Base-by-base conservation (phyloP, 2,329 filamentous ascomycete genomes). In the Hymenoscyphus fructigenus region DNA sequence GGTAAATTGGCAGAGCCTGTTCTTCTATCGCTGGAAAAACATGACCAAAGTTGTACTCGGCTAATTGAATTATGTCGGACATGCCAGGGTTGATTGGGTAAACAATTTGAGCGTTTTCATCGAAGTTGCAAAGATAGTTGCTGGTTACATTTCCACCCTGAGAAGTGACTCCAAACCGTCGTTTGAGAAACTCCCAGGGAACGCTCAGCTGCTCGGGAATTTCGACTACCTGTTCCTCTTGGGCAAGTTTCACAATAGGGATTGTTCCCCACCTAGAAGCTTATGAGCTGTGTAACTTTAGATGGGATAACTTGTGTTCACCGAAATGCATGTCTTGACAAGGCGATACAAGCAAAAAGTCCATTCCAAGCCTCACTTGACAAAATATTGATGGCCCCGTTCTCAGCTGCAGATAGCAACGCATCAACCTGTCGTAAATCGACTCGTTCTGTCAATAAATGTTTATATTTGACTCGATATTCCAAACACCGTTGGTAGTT, bases 51-150 rank as follows among this genome's bases (percentile, higher is more conserved):
- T 67, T 65, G n/a, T 76, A 74, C 57, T 78, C 76, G 1, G 74
- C 69, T 3, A 68, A 69, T 6, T 59, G 64, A 12, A 78, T 70
- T 1, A 63, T 15, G 0, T 70, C 59, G 2, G 74, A 68, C 62
- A 77, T 68, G n/a, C 74, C 73, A 1, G 67, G 63, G 66, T 78
- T 78, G 67, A 76, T 73, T 38, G 70, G 71, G 63, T 73, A 75
- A 1, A 70, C 63, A 34, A 73, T 66, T n/a, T 72, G 56, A 28
- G 71, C 73, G 1, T 70, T 65, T 5, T 53, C 36, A 61, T 74
- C 66, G 60, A 78, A 77, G 65, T 77, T 77, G 57, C 72, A 73
- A 6, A 77, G 55, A 17, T 76, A 64, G 64, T 75, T 77, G 14
- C 70, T 69, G 57, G 69, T 76, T 53, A 71, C 71, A 62, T 78